Evolutionary conservation across 371 early-diverging fungal genomes (phyloP).

Genomic region (Cokeromyces recurvatus): DNA sequence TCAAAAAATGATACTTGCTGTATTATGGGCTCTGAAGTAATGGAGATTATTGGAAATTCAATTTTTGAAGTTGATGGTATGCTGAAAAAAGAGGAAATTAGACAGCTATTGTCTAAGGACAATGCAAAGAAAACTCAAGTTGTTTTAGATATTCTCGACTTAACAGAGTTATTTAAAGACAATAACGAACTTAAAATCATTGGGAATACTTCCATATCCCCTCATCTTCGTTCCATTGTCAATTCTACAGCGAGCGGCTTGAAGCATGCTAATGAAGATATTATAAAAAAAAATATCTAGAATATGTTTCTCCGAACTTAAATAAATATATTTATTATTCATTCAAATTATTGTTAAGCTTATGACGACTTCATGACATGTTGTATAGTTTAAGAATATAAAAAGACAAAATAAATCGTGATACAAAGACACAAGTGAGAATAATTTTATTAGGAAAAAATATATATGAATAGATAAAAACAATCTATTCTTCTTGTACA

Average conservation of each 20-base stretch:
- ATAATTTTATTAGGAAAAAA: no score
- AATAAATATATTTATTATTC: neutral
- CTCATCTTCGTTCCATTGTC: constrained; percentile 6
- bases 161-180: constrained; percentile 5
- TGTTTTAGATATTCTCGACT: neutral
- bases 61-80: constrained; percentile 7
- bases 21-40: constrained; percentile 7
- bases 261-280: constrained; percentile 2
- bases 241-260: constrained; percentile 2
- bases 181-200: constrained; percentile 8
- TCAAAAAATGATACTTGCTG: constrained; percentile 4
- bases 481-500: no score
- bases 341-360: no score
- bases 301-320: constrained; percentile 5
- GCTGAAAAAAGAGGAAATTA: constrained; percentile 10
- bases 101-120: constrained; percentile 3
- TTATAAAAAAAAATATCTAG: constrained; percentile 4
- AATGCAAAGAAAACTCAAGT: constrained; percentile 1
- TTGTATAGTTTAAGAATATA: no score
- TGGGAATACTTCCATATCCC: constrained; percentile 1
- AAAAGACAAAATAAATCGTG: no score
- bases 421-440: no score
- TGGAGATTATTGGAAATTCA: constrained; percentile 8
- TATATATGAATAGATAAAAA: no score
- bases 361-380: no score